A percentile compares a stretch with the other conserved stretches of the same genome.
Evolutionary conservation across 2,329 filamentous ascomycete species (phyloP).

Genomic region (Fusarium scirpi): DNA sequence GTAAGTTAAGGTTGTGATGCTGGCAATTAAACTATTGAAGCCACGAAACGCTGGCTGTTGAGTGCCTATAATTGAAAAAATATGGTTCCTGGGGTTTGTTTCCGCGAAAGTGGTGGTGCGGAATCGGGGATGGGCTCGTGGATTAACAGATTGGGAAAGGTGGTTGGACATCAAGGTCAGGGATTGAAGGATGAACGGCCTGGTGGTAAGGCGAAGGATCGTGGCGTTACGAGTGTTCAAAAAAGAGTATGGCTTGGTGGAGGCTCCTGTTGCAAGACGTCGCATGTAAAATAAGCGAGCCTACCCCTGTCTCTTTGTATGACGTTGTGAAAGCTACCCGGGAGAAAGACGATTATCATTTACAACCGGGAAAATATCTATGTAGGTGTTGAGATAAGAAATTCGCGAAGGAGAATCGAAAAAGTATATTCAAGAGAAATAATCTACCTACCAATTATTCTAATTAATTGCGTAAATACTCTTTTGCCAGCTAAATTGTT

Average conservation of each 20-base stretch:
- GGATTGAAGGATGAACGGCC: neutral
- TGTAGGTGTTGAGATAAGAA: too few relatives aligned
- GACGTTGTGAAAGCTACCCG: neutral
- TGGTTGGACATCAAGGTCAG: neutral
- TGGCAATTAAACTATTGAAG: neutral
- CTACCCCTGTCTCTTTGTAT: neutral
- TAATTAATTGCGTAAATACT: too few relatives aligned
- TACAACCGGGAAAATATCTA: too few relatives aligned
- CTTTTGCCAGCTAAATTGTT: too few relatives aligned
- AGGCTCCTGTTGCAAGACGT: neutral
- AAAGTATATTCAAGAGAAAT: too few relatives aligned
- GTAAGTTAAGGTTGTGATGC: neutral
- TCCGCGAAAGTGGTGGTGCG: neutral
- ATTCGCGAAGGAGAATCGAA: too few relatives aligned
- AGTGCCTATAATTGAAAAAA: neutral
- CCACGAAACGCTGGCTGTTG: neutral
- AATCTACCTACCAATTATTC: too few relatives aligned
- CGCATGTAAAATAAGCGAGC: neutral
- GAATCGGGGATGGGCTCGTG: neutral
- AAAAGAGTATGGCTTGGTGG: neutral
- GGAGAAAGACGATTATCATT: neutral
- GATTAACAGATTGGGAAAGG: neutral
- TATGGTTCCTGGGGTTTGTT: neutral
- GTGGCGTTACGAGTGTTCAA: neutral
- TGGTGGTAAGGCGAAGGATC: neutral